Evolutionary conservation across 179 eudicot species (phyloP).

Genomic region (Carnegiea gigantea): DNA sequence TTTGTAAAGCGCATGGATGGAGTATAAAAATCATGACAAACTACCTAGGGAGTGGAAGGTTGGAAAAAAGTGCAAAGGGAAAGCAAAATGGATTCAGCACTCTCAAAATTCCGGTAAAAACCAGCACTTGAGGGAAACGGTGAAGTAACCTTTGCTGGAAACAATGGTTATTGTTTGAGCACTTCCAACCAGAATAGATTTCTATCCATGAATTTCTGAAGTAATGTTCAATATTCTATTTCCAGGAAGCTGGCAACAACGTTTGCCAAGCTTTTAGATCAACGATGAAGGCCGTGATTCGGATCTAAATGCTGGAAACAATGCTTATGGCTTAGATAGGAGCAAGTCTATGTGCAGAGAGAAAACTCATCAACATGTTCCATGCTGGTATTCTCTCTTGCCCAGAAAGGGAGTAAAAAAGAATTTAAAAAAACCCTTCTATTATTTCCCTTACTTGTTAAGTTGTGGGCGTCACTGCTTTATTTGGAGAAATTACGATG

Average conservation of each 20-base stretch:
- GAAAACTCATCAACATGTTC: background rate
- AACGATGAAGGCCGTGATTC: conserved; percentile 50
- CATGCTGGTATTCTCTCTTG: conserved; percentile 13
- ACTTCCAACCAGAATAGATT: background rate
- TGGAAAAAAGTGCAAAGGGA: too few relatives aligned
- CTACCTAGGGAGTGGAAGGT: too few relatives aligned
- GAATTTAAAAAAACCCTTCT: too few relatives aligned
- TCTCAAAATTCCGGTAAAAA: too few relatives aligned
- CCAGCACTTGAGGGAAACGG: too few relatives aligned
- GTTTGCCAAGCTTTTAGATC: conserved; percentile 60
- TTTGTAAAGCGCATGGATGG: too few relatives aligned
- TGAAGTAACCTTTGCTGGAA: too few relatives aligned
- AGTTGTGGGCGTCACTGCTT: too few relatives aligned
- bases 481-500: too few relatives aligned
- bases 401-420: background rate
- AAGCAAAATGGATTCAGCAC: too few relatives aligned
- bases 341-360: conserved; percentile 10
- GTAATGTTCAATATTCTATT: background rate
- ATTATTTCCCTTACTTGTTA: too few relatives aligned
- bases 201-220: background rate
- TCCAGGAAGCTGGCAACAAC: conserved; percentile 69
- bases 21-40: too few relatives aligned
- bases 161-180: background rate
- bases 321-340: background rate
- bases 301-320: conserved; percentile 32